Percentiles rank a stretch among this genome's conserved stretches.
phyloP scores from a whole-genome alignment of 1,139 yeast genomes.

The Candida albicans region DNA sequence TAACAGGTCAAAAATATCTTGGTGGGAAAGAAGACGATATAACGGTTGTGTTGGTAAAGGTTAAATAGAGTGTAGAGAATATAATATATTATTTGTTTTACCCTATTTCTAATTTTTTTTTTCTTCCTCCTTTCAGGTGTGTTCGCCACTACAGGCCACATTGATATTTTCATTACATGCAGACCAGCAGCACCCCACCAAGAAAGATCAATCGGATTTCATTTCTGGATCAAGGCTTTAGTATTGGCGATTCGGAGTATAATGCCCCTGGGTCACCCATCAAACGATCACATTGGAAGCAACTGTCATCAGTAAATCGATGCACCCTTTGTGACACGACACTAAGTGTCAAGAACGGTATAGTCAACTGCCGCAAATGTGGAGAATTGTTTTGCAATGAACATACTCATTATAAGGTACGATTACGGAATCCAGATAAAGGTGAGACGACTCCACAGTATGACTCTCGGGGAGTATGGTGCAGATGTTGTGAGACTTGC shows the following conservation, averaged over 20 bases:
- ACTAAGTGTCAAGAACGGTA: slow-evolving; percentile 50
- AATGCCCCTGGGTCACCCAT: slow-evolving; percentile 21
- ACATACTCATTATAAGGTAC: slow-evolving; percentile 59
- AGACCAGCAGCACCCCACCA: slow-evolving; percentile 11
- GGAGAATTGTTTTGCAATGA: slow-evolving; percentile 68
- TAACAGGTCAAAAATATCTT: slow-evolving; percentile 68
- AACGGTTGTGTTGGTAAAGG: slow-evolving; percentile 72
- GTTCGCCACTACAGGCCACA: too few species aligned
- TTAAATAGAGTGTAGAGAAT: slow-evolving; percentile 25
- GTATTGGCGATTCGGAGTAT: slow-evolving; percentile 21
- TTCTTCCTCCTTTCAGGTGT: background rate
- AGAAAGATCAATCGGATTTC: slow-evolving; percentile 34
- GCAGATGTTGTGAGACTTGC: slow-evolving; percentile 68
- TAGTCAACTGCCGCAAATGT: slow-evolving; percentile 67
- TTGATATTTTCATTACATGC: background rate
- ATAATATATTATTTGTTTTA: background rate
- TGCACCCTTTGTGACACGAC: slow-evolving; percentile 45
- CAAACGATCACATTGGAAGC: slow-evolving; percentile 65
- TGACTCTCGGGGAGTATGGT: slow-evolving; percentile 58
- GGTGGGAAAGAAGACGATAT: slow-evolving; percentile 98
- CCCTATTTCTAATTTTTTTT: background rate
- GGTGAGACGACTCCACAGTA: slow-evolving; percentile 37
- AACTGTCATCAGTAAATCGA: slow-evolving; percentile 32
- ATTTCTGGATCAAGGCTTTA: slow-evolving; percentile 37
- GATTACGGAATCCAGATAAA: slow-evolving; percentile 37